Evolutionary conservation across 2,329 filamentous ascomycete species (phyloP), one percentile per base, ranked within the genome.

Genomic region (Colletotrichum higginsianum): DNA sequence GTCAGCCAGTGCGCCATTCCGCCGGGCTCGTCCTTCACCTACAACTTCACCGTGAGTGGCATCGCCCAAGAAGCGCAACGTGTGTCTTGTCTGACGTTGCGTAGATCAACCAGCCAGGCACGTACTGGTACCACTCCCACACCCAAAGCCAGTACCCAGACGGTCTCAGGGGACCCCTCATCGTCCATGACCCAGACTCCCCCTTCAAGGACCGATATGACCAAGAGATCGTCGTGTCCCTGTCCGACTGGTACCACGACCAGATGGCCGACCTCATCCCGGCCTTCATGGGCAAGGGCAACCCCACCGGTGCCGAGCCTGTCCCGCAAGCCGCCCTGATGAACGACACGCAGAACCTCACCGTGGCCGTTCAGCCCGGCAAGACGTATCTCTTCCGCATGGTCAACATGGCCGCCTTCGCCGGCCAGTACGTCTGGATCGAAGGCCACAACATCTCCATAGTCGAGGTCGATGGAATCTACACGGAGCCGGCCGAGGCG

Each of bases 101-200:
- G 72, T 73, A 87, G 91, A 79, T 87, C 66, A 78, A 89, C 60
- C 92, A 94, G 82, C 86, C 91, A 0, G 93, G 93, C 38, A 93
- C 92, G 1, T 95, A 94, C 80, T 95, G 93, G 93, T 95, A 95
- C 75, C 92, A 94, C 78, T 92, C 90, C 5, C 92, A 94, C 77
- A 86, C 86, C 26, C 85, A 86, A 73, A 90, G 87, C 30, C 91
- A 93, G 78, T 94, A 93, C 73, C 91, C 92, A 2, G 92, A 94
- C 78, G 92, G 92, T 13, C 83, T 93, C 7, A 86, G 91, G 26
- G 91, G 87, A 0, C 86, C 91, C 1, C 80, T 93, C 42, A 87
- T 93, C 65, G 84, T 93, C 23, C 88, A 92, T 61, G 91, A 94
- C 76, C 86, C 86, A 1, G 78, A 88, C 0, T 83, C 84, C n/a